Evolutionary conservation across 306 rosid genomes (phyloP).

Genomic region (Phaseolus lunatus): DNA sequence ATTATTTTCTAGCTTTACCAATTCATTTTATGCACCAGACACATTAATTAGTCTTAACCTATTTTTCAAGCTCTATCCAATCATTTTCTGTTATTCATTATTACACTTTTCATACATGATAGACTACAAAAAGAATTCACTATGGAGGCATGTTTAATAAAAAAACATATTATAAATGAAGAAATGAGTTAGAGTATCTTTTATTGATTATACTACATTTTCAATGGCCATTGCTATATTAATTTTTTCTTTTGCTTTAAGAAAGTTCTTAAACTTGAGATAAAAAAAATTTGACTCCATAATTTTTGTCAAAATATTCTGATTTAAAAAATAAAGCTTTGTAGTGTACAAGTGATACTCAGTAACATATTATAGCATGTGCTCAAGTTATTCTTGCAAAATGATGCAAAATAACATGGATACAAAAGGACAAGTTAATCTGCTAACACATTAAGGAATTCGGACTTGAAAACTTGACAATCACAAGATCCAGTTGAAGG

Average conservation of each 20-base stretch:
- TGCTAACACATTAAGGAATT: not conserved
- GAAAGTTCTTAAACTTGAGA: not conserved
- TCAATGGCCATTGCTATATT: too few relatives aligned
- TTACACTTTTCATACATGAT: too few relatives aligned
- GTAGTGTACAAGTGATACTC: not conserved
- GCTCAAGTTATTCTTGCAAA: slow-evolving; percentile 10
- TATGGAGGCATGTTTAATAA: not conserved
- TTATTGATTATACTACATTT: not conserved
- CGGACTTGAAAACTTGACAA: not conserved
- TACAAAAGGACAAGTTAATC: not conserved
- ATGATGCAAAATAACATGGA: not conserved
- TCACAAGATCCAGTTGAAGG: slow-evolving; percentile 2
- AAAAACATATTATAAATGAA: too few relatives aligned
- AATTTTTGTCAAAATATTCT: slow-evolving; percentile 8
- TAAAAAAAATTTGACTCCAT: not conserved
- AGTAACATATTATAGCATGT: not conserved
- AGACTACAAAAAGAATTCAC: not conserved
- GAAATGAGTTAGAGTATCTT: not conserved
- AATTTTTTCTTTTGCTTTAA: not conserved
- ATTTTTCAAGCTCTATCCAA: not conserved
- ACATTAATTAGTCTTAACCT: too few relatives aligned
- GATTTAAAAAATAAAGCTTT: not conserved
- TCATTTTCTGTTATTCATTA: too few relatives aligned
- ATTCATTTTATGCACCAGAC: too few relatives aligned
- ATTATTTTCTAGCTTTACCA: too few relatives aligned